phyloP scores from a whole-genome alignment of 2,329 filamentous ascomycete species.

The Diaporthe sp. region DNA sequence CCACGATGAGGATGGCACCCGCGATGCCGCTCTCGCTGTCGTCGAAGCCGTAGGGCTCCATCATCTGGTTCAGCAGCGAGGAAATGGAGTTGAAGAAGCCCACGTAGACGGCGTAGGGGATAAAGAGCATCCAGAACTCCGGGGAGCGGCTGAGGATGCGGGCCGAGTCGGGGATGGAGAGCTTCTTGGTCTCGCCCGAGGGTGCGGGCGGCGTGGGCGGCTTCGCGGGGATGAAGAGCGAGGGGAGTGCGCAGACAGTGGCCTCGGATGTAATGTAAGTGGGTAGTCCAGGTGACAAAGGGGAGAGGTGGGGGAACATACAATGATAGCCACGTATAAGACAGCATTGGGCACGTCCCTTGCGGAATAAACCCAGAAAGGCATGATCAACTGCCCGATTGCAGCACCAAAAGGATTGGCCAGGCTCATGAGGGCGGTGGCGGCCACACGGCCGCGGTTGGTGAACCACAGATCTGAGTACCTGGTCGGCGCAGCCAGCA shows the following conservation, averaged over 20 bases:
- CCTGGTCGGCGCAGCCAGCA: conserved; percentile 87
- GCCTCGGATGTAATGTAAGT: conserved; percentile 57
- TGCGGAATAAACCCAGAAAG: conserved; percentile 77
- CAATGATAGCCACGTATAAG: conserved; percentile 86
- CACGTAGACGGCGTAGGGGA: conserved; percentile 88
- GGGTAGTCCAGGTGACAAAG: not conserved
- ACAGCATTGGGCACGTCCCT: conserved; percentile 84
- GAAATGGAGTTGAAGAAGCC: conserved; percentile 95
- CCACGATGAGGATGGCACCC: conserved; percentile 89
- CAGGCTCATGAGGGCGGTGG: conserved; percentile 86
- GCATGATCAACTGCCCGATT: conserved; percentile 87
- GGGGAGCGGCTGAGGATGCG: conserved; percentile 69
- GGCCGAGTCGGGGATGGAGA: conserved; percentile 65
- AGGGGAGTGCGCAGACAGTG: conserved; percentile 77
- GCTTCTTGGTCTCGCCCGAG: conserved; percentile 73
- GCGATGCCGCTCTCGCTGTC: conserved; percentile 91
- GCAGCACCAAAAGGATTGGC: conserved; percentile 94
- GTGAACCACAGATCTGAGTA: conserved; percentile 98
- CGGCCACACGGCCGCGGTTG: conserved; percentile 83
- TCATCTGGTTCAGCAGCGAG: conserved; percentile 89
- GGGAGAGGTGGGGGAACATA: conserved; percentile 57
- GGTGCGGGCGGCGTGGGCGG: conserved; percentile 85
- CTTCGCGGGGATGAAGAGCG: conserved; percentile 82
- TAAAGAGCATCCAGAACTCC: conserved; percentile 84
- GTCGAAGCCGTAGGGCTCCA: conserved; percentile 86